These are phyloP conservation scores for Mangifera indica DNA, from an alignment of 345 rosid species.

Conservation along the genomic window DNA sequence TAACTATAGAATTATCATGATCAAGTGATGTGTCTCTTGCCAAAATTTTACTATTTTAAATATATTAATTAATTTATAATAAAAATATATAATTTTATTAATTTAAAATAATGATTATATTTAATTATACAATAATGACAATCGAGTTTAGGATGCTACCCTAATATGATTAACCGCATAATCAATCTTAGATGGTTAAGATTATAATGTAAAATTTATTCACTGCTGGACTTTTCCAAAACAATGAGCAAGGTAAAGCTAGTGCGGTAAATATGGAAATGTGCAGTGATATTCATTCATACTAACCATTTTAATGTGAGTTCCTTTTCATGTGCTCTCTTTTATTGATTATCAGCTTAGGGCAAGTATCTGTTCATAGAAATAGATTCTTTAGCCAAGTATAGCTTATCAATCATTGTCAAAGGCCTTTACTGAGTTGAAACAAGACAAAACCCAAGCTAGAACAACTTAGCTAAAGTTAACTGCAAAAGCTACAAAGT, in stretches of 20 bases:
- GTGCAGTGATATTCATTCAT: background rate
- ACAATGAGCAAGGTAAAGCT: background rate
- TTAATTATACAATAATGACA: too few species aligned
- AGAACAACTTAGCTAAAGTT: background rate
- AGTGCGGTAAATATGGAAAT: background rate
- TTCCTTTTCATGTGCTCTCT: background rate
- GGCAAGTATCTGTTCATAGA: background rate
- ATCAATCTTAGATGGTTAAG: background rate
- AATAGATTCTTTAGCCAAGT: background rate
- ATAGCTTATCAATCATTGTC: background rate
- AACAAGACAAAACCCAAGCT: background rate
- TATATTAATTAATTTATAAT: too few species aligned
- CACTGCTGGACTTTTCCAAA: background rate
- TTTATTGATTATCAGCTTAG: background rate
- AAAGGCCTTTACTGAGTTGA: background rate
- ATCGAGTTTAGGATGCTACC: too few species aligned
- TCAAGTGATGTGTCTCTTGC: too few species aligned
- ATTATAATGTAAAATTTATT: background rate
- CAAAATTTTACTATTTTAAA: too few species aligned
- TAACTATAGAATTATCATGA: too few species aligned
- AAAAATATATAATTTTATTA: too few species aligned
- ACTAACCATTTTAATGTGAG: conserved; percentile 5
- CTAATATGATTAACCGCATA: too few species aligned
- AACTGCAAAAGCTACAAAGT: background rate
- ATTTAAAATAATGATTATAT: too few species aligned